These are phyloP conservation scores for Talaromyces sp. DNA, from an alignment of 2,329 filamentous ascomycete species.

Conservation along the genomic window DNA sequence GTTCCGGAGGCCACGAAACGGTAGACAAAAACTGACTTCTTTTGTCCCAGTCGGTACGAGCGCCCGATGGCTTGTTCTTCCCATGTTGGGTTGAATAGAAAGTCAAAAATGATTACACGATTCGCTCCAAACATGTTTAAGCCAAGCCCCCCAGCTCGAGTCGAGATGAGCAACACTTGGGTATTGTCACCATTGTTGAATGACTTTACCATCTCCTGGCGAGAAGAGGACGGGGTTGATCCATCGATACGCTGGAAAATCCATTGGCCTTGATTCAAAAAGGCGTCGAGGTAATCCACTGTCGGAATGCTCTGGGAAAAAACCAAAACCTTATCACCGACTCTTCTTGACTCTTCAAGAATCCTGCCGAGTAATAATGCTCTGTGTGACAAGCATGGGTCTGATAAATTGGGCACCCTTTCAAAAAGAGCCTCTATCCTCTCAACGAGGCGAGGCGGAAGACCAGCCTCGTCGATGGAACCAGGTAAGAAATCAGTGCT, in stretches of 20 bases:
- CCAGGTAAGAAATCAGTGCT: constrained; percentile 14
- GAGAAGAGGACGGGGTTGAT: constrained; percentile 54
- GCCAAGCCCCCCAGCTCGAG: constrained; percentile 77
- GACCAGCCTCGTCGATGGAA: constrained; percentile 42
- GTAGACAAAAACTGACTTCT: constrained; percentile 81
- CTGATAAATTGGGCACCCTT: constrained; percentile 38
- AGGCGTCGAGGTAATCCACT: constrained; percentile 66
- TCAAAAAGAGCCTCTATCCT: constrained; percentile 35
- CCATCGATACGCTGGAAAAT: constrained; percentile 69
- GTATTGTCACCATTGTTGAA: constrained; percentile 65
- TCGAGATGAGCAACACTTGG: constrained; percentile 77
- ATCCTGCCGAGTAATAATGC: constrained; percentile 69
- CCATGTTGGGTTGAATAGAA: constrained; percentile 74
- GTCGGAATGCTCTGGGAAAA: constrained; percentile 76
- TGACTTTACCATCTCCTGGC: constrained; percentile 65
- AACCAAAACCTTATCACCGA: constrained; percentile 74
- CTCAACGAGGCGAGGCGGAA: constrained; percentile 41
- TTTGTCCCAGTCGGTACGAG: constrained; percentile 82
- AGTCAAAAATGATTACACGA: constrained; percentile 84
- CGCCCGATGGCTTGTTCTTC: constrained; percentile 88
- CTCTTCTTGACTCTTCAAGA: constrained; percentile 62
- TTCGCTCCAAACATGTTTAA: constrained; percentile 84
- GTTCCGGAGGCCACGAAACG: constrained; percentile 77
- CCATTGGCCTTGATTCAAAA: constrained; percentile 56
- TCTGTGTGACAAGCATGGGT: constrained; percentile 66